Evolutionary conservation across 2,329 filamentous ascomycete genomes (phyloP), one percentile per base, ranked within the genome.

Genomic region (Alternaria arborescens): DNA sequence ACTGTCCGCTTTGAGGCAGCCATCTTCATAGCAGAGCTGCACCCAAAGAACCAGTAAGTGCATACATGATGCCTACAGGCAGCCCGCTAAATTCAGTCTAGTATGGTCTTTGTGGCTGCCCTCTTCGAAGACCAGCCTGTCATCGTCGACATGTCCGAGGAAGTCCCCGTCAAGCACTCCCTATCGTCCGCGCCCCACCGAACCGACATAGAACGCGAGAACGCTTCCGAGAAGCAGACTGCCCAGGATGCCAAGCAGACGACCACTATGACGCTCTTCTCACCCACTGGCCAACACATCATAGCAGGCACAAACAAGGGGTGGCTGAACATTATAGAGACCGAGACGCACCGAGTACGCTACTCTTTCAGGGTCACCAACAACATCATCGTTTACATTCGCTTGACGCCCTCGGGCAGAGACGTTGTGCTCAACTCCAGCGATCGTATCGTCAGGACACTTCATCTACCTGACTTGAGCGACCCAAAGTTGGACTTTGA

Each of bases 181-280:
- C 85, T 98, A 3, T 91, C 94, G 34, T 96, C 94, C 8, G 89
- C 90, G 2, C 94, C 94, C 30, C 91, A 91, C 76, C 88, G 94
- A 70, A 84, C 88, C 6, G 87, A 89, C 56, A 82, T 87, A 57
- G 90, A 93, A 62, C 85, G 85, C 66, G 92, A 95, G 68, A 86
- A 89, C 48, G 84, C 88, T 20, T 89, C 88, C 60, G 93, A 96
- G 72, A 97, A 97, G 77, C 91, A 94, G 76, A 89, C 90, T 1
- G 93, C 93, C 48, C 92, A 97, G 74, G 94, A 98, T 74, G 92
- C 93, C 12, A 97, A 97, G 76, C 93, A 97, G 78, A 93, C 93
- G 76, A 98, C 95, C 0, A 98, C 94, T 5, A 93, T 93, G 24
- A 92, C 93, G 1, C 89, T 97, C 34, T 99, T 96, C 83, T 94